These are phyloP conservation scores for Fragaria vesca DNA, from an alignment of 306 rosid genomes.

Conservation along the genomic window DNA sequence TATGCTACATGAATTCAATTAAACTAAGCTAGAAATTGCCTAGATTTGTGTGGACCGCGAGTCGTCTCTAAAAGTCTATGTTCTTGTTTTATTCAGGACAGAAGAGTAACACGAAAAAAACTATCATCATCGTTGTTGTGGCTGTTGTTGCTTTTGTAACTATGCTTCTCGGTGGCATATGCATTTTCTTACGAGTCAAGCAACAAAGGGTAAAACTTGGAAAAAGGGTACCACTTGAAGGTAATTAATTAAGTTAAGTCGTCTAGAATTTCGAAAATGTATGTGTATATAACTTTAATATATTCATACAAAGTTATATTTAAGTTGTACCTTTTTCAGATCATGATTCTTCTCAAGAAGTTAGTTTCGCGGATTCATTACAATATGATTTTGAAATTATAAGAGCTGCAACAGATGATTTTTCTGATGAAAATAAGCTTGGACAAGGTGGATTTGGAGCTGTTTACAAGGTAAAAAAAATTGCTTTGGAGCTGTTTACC, in stretches of 20 bases:
- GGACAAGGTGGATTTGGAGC: background rate
- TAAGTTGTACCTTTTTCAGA: background rate
- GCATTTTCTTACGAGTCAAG: background rate
- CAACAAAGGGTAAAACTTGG: background rate
- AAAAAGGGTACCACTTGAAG: background rate
- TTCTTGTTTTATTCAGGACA: background rate
- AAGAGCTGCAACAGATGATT: background rate
- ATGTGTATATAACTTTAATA: background rate
- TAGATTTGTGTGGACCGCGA: too few relatives aligned
- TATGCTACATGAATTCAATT: background rate
- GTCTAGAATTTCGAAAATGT: background rate
- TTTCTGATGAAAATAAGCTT: background rate
- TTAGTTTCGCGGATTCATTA: background rate
- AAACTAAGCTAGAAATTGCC: too few relatives aligned
- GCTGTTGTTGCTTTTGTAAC: background rate
- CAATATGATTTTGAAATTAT: conserved; percentile 7
- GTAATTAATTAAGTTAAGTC: background rate
- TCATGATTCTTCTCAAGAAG: background rate
- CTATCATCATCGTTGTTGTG: background rate
- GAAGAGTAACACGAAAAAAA: background rate
- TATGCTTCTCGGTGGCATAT: background rate
- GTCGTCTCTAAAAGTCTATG: background rate
- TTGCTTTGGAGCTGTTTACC: too few relatives aligned
- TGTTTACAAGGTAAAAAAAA: background rate
- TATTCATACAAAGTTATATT: background rate